Evolutionary conservation across 2,329 filamentous ascomycete species (phyloP).

Genomic region (Didymella sp.): DNA sequence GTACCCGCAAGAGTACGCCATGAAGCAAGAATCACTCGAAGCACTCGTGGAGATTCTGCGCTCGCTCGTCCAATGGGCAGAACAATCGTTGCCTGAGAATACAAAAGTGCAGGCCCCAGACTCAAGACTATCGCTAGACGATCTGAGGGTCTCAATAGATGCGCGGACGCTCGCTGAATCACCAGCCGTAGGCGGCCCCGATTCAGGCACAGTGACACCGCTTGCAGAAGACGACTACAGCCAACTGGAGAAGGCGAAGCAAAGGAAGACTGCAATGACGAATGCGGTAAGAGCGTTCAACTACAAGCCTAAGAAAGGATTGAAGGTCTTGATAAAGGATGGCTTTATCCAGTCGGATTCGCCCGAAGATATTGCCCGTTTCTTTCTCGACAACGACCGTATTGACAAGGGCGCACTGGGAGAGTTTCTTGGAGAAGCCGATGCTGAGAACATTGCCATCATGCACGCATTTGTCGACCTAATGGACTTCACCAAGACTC

Average conservation of each 20-base stretch:
- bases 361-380: constrained; percentile 82
- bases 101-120: constrained; percentile 54
- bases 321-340: constrained; percentile 82
- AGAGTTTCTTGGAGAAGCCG: constrained; percentile 93
- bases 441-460: constrained; percentile 89
- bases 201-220: constrained; percentile 54
- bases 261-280: constrained; percentile 87
- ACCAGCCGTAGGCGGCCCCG: constrained; percentile 61
- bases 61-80: constrained; percentile 92
- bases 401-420: constrained; percentile 92
- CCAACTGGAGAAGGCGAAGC: constrained; percentile 93
- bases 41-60: constrained; percentile 86
- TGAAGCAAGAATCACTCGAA: constrained; percentile 89
- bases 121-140: constrained; percentile 62
- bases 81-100: constrained; percentile 65
- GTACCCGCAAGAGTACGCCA: constrained; percentile 85
- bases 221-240: constrained; percentile 83
- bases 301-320: constrained; percentile 93
- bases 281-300: constrained; percentile 94
- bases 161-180: constrained; percentile 66
- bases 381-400: constrained; percentile 80
- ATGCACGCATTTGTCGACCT: constrained; percentile 98
- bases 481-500: constrained; percentile 91
- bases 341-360: constrained; percentile 84
- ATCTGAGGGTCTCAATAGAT: constrained; percentile 78